phyloP scores from a whole-genome alignment of 768 basidiomycete species.

The Nevesoporus exiguus region DNA sequence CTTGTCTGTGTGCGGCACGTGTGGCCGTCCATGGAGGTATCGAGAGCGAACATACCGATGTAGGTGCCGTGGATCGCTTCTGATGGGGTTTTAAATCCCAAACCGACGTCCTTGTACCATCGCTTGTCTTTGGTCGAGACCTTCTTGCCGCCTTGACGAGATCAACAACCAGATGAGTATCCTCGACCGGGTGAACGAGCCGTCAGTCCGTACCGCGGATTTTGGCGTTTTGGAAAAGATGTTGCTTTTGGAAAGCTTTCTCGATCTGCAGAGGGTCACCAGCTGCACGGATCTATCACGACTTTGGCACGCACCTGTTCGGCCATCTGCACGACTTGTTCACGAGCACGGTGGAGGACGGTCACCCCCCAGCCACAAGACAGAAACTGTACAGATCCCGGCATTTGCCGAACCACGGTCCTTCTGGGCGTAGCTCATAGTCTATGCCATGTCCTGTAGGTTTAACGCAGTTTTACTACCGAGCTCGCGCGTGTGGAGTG shows the following conservation, averaged over 20 bases:
- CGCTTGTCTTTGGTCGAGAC: slow-evolving; percentile 91
- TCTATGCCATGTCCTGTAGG: too few species aligned
- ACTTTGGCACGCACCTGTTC: slow-evolving; percentile 47
- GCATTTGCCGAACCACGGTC: slow-evolving; percentile 28
- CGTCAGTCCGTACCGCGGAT: slow-evolving; percentile 65
- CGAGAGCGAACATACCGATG: slow-evolving; percentile 63
- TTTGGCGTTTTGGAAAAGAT: slow-evolving; percentile 98
- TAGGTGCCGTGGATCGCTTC: slow-evolving; percentile 97
- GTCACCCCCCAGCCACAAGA: slow-evolving; percentile 31
- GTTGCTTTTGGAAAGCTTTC: slow-evolving; percentile 97
- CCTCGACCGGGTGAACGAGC: background rate
- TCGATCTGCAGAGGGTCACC: slow-evolving; percentile 60
- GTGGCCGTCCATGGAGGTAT: background rate
- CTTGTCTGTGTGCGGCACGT: slow-evolving; percentile 64
- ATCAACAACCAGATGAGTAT: slow-evolving; percentile 10
- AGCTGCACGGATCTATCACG: background rate
- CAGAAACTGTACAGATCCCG: slow-evolving; percentile 41
- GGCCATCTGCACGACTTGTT: slow-evolving; percentile 44
- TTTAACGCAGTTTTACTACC: too few species aligned
- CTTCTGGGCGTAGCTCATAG: too few species aligned
- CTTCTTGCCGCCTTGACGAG: slow-evolving; percentile 71
- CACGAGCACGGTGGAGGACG: slow-evolving; percentile 1
- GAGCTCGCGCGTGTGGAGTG: too few species aligned
- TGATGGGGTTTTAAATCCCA: slow-evolving; percentile 93
- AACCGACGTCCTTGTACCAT: slow-evolving; percentile 99